A percentile compares a stretch with the other conserved stretches of the same genome.
phyloP scores from a whole-genome alignment of 2,329 filamentous ascomycete genomes.

The Monascus ruber region DNA sequence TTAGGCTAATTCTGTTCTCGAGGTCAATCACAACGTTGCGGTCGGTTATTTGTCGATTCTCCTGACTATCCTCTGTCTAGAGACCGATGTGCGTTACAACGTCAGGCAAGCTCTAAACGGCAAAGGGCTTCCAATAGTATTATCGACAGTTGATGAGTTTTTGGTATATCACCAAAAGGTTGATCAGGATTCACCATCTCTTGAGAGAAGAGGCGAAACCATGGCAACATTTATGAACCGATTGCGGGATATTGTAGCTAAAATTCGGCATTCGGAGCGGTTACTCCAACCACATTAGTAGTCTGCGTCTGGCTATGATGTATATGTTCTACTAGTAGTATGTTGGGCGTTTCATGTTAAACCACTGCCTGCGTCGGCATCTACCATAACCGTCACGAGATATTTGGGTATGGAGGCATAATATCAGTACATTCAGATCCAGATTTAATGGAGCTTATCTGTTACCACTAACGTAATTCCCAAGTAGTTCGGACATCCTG shows the following conservation, averaged over 20 bases:
- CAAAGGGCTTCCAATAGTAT: constrained; percentile 38
- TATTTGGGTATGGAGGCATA: too few relatives aligned
- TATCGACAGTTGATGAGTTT: constrained; percentile 52
- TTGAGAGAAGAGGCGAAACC: constrained; percentile 37
- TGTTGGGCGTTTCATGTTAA: too few relatives aligned
- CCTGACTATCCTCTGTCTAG: constrained; percentile 67
- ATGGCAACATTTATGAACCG: constrained; percentile 43
- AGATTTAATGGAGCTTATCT: too few relatives aligned
- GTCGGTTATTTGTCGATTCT: constrained; percentile 79
- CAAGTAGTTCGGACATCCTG: too few relatives aligned
- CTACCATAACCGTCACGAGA: too few relatives aligned
- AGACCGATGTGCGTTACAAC: constrained; percentile 31
- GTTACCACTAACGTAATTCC: too few relatives aligned
- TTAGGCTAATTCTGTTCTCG: constrained; percentile 47
- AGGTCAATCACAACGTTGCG: constrained; percentile 68
- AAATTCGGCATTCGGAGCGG: constrained; percentile 22
- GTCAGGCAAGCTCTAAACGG: constrained; percentile 35
- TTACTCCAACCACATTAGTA: too few relatives aligned
- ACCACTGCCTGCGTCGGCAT: too few relatives aligned
- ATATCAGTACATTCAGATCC: too few relatives aligned
- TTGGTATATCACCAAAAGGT: constrained; percentile 48
- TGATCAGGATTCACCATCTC: constrained; percentile 35
- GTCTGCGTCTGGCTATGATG: too few relatives aligned
- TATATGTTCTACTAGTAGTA: too few relatives aligned
- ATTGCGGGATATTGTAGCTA: constrained; percentile 42